Conservation (phyloP, 257 asterid genomes). For the Cynanchum wilfordii region DNA sequence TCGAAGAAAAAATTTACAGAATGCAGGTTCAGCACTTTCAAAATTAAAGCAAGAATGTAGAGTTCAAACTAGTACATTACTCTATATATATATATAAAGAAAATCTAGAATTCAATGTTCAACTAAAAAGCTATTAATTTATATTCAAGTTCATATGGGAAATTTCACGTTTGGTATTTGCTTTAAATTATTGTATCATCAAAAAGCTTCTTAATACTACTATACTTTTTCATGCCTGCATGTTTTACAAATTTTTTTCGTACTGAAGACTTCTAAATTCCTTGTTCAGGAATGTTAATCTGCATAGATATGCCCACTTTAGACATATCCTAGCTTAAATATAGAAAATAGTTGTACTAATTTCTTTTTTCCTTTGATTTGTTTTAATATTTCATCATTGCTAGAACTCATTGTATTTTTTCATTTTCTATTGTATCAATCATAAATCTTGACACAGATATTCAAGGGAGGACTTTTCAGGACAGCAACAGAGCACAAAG, state of each 20-base stretch:
- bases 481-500: constrained; percentile 94
- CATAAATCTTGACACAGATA: constrained; percentile 46
- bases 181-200: not conserved
- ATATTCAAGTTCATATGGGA: not conserved
- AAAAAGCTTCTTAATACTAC: not conserved
- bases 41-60: not conserved
- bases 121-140: not conserved
- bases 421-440: constrained; percentile 4
- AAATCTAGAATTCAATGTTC: not conserved
- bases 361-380: not conserved
- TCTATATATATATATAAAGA: no score
- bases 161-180: not conserved
- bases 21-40: constrained; percentile 56
- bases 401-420: constrained; percentile 3
- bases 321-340: not conserved
- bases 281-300: not conserved
- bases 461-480: constrained; percentile 94
- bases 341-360: not conserved
- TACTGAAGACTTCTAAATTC: not conserved
- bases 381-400: not conserved
- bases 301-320: not conserved
- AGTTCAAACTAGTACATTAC: not conserved
- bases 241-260: not conserved
- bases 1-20: constrained; percentile 88
- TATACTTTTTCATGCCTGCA: not conserved